Base-by-base conservation (phyloP, 495 filamentous ascomycete genomes). In the Aspergillus haitiensis region DNA sequence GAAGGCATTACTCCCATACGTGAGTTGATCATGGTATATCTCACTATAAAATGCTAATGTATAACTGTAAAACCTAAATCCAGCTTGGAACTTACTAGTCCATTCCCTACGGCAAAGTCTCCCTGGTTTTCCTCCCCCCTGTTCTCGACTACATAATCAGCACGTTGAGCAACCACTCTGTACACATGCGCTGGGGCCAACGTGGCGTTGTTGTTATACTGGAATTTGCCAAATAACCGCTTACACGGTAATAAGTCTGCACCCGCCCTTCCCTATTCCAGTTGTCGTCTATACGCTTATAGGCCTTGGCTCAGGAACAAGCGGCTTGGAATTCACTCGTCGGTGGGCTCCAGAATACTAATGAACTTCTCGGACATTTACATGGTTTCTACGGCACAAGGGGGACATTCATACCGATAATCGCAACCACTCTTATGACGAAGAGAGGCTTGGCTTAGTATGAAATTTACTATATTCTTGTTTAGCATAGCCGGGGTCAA, bases 191-290 rank as follows among this genome's bases (percentile, higher is more conserved):
- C 46, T 73, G 86, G 45, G 91, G 91, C 7, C 88, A 90, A 59
- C 83, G 84, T 0, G 91, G 91, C 13, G 80, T 93, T 9, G 87
- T 89, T 27, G 52, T 88, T 52, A 70, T 12, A 84, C 73, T 0
- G 86, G 89, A 0, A 48, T 67, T 2, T 86, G 79, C 66, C 86
- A 88, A 50, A 51, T 92, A 6, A 53, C 87, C 3, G 79, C 87
- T 3, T 86, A 82, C 64, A 67, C 79, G 32, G 70, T 86, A 61
- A 79, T 81, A 61, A 67, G 72, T n/a, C 40, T 75, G 0, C 83
- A 87, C 55, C 84, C 84, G 0, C 82, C 82, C 0, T 87, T 79
- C 51, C 82, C 83, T 7, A 81, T 81, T 0, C 67, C 86, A 10
- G 74, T 84, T 18, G 57, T 83, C 35, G 69, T 82, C 64, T 81